Evolutionary conservation across 1,284 basidiomycete genomes (phyloP), one percentile per base, ranked within the genome.

Genomic region (Puccinia coronata): DNA sequence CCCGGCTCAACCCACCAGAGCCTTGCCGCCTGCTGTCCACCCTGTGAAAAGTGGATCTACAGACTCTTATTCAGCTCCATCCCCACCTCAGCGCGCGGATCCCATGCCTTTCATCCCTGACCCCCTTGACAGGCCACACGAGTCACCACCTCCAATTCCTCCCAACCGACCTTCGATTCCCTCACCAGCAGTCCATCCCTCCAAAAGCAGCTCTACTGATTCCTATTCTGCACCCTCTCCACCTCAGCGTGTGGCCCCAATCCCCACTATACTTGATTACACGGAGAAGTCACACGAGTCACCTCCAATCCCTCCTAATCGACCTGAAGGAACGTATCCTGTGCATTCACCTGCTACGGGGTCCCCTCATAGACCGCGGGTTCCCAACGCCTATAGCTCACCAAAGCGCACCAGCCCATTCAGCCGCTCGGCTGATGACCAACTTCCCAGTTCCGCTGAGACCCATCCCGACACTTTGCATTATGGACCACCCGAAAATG

Each of bases 341-440:
- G 41, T 18, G 31, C 47, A 31, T 61, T 61, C 77, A 34, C 39
- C 76, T 18, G 65, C 36, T 43, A 28, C 67, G 31, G 36, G 23
- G n/a, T 80, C 77, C 5, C 67, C 77, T 34, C 43, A 57, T 31
- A 34, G 67, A 0, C 77, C 77, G 34, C 51, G 47, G 23, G 28
- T 80, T 39, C 77, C 77, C 25, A 61, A 67, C 39, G 77, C 77
- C 9, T 80, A 80, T 34, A 71, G 55, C 39, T 55, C 51, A 31
- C 65, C 69, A 25, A 71, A 80, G 25, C 67, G 67, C 41, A 23
- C 67, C 23, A 80, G 77, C 31, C 41, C 31, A 25, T 55, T 70
- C 23, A 79, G 76, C 12, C 65, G 63, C 41, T 43, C 74, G 53
- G 61, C 63, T 14, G 75, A 77, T 25, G 75, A 77, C 16, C 47